Percentiles rank a stretch among this genome's conserved stretches.
Evolutionary conservation across 352 stramenopile genomes (phyloP).

Genomic region (Phytophthora rubi): DNA sequence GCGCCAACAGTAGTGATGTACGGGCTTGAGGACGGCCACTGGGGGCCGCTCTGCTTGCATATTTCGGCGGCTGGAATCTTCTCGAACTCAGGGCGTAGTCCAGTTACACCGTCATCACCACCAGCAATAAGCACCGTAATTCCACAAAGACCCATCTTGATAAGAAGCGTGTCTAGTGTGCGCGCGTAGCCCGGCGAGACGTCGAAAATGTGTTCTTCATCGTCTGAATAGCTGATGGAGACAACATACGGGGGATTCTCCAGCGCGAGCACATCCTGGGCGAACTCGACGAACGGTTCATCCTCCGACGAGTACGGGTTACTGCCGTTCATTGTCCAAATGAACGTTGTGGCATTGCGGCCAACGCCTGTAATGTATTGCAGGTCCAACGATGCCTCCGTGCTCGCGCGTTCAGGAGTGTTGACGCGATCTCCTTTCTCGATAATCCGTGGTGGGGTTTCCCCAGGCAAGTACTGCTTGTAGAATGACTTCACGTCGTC

Average conservation of each 20-base stretch:
- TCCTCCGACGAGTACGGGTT: conserved; percentile 88
- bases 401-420: conserved; percentile 40
- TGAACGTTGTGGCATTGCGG: conserved; percentile 78
- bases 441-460: conserved; percentile 55
- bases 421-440: conserved; percentile 66
- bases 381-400: conserved; percentile 89
- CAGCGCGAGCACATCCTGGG: conserved; percentile 67
- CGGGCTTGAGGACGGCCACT: conserved; percentile 84
- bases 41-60: conserved; percentile 68
- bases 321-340: conserved; percentile 82
- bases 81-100: conserved; percentile 67
- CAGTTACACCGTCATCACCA: conserved; percentile 90
- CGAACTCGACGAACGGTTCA: conserved; percentile 89
- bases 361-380: conserved; percentile 91
- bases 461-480: conserved; percentile 52
- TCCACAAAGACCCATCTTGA: conserved; percentile 89
- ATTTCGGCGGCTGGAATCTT: conserved; percentile 58
- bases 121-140: conserved; percentile 88
- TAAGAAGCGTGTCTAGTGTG: conserved; percentile 84
- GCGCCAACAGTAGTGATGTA: conserved; percentile 93
- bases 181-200: conserved; percentile 74
- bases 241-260: conserved; percentile 82
- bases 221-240: conserved; percentile 92
- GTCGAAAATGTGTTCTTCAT: conserved; percentile 90
- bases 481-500: conserved; percentile 69